A percentile compares a stretch with the other conserved stretches of the same genome.
These are phyloP conservation scores for Podaxis sp. DNA, from an alignment of 768 basidiomycete genomes.

Conservation along the genomic window DNA sequence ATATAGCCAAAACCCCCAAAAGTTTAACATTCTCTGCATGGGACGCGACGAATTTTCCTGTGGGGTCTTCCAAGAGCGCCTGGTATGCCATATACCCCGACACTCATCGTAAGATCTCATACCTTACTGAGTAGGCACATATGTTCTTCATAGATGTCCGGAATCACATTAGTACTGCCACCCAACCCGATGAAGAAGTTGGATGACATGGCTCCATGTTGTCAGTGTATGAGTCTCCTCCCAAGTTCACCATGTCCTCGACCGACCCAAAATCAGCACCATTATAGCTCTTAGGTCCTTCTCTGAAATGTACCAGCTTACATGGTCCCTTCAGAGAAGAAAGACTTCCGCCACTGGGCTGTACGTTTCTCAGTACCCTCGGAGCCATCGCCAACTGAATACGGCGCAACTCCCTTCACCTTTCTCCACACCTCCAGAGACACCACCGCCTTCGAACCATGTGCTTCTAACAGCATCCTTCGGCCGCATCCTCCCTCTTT, in stretches of 20 bases:
- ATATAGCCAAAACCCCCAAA: slow-evolving; percentile 8
- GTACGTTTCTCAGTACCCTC: slow-evolving; percentile 34
- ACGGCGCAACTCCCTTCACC: slow-evolving; percentile 39
- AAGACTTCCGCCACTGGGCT: slow-evolving; percentile 65
- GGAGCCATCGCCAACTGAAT: neutral
- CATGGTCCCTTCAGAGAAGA: slow-evolving; percentile 57
- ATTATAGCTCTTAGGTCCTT: slow-evolving; percentile 57
- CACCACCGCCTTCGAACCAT: slow-evolving; percentile 39
- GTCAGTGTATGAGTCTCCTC: slow-evolving; percentile 49
- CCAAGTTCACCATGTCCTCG: neutral
- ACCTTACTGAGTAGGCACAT: slow-evolving; percentile 13
- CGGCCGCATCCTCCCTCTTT: slow-evolving; percentile 74
- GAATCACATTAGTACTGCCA: slow-evolving; percentile 65
- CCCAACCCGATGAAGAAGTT: slow-evolving; percentile 64
- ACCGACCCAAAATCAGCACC: slow-evolving; percentile 51
- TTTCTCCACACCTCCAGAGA: slow-evolving; percentile 22
- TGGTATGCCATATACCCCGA: slow-evolving; percentile 40
- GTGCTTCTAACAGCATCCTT: slow-evolving; percentile 88
- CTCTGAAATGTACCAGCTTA: slow-evolving; percentile 53
- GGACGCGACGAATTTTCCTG: slow-evolving; percentile 91
- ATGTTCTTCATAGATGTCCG: slow-evolving; percentile 64
- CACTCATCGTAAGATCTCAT: neutral
- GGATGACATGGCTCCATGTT: slow-evolving; percentile 61
- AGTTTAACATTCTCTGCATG: slow-evolving; percentile 80
- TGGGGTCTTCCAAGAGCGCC: slow-evolving; percentile 62